Evolutionary conservation across 2,329 filamentous ascomycete species (phyloP).

Genomic region (Ophiognomonia clavigignenti-juglandacearum): DNA sequence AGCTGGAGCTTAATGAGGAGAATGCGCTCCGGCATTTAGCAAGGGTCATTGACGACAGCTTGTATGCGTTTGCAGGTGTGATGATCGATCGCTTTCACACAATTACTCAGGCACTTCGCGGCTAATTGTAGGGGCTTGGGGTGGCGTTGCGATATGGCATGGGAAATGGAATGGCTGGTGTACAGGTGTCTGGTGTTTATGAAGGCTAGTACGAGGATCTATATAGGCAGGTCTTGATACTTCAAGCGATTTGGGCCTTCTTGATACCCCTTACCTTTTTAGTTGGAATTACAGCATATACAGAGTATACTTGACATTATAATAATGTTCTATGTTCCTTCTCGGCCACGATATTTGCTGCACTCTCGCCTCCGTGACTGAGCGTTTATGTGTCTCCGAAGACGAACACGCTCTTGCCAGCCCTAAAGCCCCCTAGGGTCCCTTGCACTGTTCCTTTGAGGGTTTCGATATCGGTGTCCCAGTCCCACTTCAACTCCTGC

Average conservation of each 20-base stretch:
- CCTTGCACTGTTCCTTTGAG: constrained; percentile 74
- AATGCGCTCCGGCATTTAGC: constrained; percentile 88
- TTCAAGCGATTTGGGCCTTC: not conserved
- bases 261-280: not conserved
- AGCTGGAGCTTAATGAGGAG: constrained; percentile 85
- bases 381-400: constrained; percentile 57
- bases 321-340: not conserved
- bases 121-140: constrained; percentile 35
- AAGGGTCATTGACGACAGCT: constrained; percentile 82
- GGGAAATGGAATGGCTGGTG: too few species aligned
- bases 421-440: constrained; percentile 76
- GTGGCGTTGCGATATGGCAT: not conserved
- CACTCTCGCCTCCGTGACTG: constrained; percentile 11
- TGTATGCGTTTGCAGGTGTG: constrained; percentile 84
- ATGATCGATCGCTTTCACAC: constrained; percentile 95
- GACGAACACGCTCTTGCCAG: constrained; percentile 86
- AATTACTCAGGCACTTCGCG: constrained; percentile 84
- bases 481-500: constrained; percentile 77
- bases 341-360: not conserved
- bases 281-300: too few species aligned
- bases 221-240: not conserved
- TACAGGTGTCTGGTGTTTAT: too few species aligned
- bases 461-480: constrained; percentile 67
- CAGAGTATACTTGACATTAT: too few species aligned
- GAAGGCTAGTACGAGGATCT: too few species aligned